Conservation (phyloP, 1,139 yeast genomes). For the Suhomyces kunorum region DNA sequence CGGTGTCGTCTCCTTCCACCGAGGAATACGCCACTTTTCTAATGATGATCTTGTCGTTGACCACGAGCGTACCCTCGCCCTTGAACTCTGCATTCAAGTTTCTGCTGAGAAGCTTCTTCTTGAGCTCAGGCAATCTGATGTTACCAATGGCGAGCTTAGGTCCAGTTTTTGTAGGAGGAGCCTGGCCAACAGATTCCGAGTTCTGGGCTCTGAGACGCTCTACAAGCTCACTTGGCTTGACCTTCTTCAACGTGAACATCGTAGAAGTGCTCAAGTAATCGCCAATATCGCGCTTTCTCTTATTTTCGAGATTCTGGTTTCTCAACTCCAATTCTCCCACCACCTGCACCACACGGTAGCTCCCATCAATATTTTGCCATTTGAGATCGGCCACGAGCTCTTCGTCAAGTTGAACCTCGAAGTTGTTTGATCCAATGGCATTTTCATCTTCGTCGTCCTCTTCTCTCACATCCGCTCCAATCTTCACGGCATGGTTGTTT, state of each 20-base stretch:
- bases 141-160: constrained; percentile 81
- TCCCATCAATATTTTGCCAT: constrained; percentile 87
- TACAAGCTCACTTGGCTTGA: constrained; percentile 21
- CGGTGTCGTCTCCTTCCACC: constrained; percentile 56
- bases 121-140: constrained; percentile 77
- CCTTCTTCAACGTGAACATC: constrained; percentile 39
- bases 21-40: constrained; percentile 60
- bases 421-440: constrained; percentile 54
- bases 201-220: constrained; percentile 15
- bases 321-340: constrained; percentile 64
- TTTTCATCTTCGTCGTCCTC: constrained; percentile 14
- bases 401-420: constrained; percentile 72
- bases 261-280: constrained; percentile 40
- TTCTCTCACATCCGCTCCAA: constrained; percentile 51
- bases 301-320: constrained; percentile 23
- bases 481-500: constrained; percentile 45
- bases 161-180: constrained; percentile 18
- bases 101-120: constrained; percentile 55
- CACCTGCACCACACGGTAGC: constrained; percentile 80
- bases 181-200: constrained; percentile 7
- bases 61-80: constrained; percentile 90
- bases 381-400: constrained; percentile 59
- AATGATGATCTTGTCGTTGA: constrained; percentile 75
- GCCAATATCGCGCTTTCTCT: constrained; percentile 23
- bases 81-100: constrained; percentile 83